These are phyloP conservation scores for Fusarium liriodendri DNA, from an alignment of 2,329 filamentous ascomycete species.

Conservation along the genomic window DNA sequence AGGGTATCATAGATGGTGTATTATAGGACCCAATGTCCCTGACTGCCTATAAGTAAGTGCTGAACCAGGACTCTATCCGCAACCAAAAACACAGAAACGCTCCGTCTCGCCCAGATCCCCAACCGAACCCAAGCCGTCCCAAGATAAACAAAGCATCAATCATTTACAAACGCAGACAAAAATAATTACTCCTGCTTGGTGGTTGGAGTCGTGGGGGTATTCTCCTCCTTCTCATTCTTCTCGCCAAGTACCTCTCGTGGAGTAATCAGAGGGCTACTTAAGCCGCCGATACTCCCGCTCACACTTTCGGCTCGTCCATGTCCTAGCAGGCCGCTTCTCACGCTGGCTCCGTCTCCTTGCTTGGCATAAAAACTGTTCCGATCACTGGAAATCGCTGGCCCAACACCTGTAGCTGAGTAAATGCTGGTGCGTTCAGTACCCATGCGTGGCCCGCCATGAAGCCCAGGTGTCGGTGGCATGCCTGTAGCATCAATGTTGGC, in stretches of 20 bases:
- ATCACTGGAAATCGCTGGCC: conserved; percentile 76
- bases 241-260: conserved; percentile 59
- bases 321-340: conserved; percentile 80
- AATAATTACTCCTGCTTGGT: conserved; percentile 31
- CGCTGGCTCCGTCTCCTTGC: conserved; percentile 77
- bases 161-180: conserved; percentile 27
- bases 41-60: conserved; percentile 33
- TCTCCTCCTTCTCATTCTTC: conserved; percentile 45
- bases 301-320: conserved; percentile 87
- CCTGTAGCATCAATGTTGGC: conserved; percentile 70
- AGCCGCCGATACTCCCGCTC: conserved; percentile 76
- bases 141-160: conserved; percentile 32
- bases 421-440: conserved; percentile 79
- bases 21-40: conserved; percentile 34
- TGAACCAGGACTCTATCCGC: conserved; percentile 37
- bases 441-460: conserved; percentile 61
- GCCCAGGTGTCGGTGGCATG: conserved; percentile 58
- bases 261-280: conserved; percentile 72
- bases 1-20: conserved; percentile 47
- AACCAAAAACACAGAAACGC: conserved; percentile 32
- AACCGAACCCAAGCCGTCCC: conserved; percentile 22
- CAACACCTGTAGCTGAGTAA: conserved; percentile 79
- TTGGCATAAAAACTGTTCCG: conserved; percentile 84
- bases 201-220: conserved; percentile 21
- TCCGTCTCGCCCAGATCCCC: conserved; percentile 14